These are phyloP conservation scores for Yamadazyma pseudoaaseri DNA, from an alignment of 1,139 yeast genomes.

Conservation along the genomic window DNA sequence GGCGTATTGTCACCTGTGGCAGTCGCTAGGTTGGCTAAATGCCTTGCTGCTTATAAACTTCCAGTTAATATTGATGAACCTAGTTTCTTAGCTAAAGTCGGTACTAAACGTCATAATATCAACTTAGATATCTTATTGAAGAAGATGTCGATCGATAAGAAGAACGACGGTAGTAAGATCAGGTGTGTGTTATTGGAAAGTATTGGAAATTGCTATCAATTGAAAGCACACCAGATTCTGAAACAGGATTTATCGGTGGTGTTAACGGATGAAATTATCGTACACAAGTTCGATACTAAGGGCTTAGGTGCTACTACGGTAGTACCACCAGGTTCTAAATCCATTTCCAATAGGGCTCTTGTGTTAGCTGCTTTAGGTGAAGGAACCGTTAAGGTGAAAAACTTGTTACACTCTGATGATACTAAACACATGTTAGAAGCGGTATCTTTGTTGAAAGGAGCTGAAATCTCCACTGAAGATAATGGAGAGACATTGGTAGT, in stretches of 20 bases:
- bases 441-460: constrained; percentile 75
- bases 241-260: constrained; percentile 81
- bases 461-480: constrained; percentile 74
- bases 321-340: constrained; percentile 96
- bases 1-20: constrained; percentile 91
- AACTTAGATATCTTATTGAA: constrained; percentile 70
- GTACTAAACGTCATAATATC: constrained; percentile 58
- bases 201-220: constrained; percentile 88
- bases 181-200: constrained; percentile 79
- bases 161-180: constrained; percentile 89
- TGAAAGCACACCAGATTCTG: constrained; percentile 78
- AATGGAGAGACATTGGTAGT: constrained; percentile 88
- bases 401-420: constrained; percentile 91
- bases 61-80: constrained; percentile 81
- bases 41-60: constrained; percentile 79
- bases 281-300: constrained; percentile 48
- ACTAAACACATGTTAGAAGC: constrained; percentile 95
- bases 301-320: constrained; percentile 44
- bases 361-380: constrained; percentile 87
- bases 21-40: constrained; percentile 84
- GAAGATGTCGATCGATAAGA: constrained; percentile 95
- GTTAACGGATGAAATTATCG: constrained; percentile 78
- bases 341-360: constrained; percentile 93
- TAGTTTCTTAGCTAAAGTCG: constrained; percentile 60
- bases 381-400: constrained; percentile 80